Percentiles rank a stretch among this genome's conserved stretches.
Conservation (phyloP, 2,329 filamentous ascomycete genomes). For the Orbilia quercus region DNA sequence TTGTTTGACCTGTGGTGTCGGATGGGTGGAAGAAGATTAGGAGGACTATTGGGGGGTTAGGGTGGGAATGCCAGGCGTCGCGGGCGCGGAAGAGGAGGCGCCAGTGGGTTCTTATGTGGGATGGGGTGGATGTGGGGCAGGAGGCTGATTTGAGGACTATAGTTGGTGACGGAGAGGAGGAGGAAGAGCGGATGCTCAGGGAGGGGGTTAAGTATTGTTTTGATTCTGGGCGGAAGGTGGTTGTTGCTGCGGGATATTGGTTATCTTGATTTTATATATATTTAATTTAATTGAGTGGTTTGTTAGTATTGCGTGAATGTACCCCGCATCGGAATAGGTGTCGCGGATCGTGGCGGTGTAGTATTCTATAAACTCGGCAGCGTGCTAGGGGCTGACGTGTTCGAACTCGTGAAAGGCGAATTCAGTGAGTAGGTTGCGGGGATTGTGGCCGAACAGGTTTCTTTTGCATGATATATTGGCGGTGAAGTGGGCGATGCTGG, state of each 20-base stretch:
- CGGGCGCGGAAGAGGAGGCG: conserved; percentile 16
- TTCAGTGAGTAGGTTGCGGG: neutral
- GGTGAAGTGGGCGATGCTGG: too few species aligned
- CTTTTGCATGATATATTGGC: neutral
- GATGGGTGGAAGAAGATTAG: neutral
- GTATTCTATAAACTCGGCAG: neutral
- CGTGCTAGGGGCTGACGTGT: neutral
- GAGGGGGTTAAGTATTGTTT: conserved; percentile 1
- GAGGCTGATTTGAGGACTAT: conserved; percentile 16
- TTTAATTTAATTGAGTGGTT: too few species aligned
- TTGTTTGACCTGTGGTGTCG: neutral
- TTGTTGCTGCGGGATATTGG: neutral
- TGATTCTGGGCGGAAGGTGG: neutral
- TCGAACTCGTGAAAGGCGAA: neutral
- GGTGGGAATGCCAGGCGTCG: conserved; percentile 27
- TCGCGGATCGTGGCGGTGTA: neutral
- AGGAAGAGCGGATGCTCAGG: neutral
- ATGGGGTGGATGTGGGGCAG: neutral
- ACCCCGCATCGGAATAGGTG: neutral
- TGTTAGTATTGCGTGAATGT: neutral
- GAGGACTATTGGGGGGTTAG: too few species aligned
- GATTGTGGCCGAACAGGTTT: neutral
- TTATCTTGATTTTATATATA: too few species aligned
- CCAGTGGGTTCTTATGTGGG: conserved; percentile 8
- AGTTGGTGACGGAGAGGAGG: conserved; percentile 6